Base-by-base conservation (phyloP, 1,284 basidiomycete species). In the Tilletia horrida region DNA sequence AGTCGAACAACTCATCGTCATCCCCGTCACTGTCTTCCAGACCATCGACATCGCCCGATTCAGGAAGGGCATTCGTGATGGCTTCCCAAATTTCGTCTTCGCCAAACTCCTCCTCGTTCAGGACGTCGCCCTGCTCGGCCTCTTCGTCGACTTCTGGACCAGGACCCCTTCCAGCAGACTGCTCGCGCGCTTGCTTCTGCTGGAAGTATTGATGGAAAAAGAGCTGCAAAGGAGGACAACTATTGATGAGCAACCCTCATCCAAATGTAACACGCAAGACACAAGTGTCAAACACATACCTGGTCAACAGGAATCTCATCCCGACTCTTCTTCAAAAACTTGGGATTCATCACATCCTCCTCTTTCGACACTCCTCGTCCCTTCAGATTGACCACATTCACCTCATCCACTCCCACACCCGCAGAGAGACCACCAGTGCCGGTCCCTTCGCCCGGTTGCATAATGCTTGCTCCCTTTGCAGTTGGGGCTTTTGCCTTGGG, bases 261-360 rank as follows among this genome's bases (percentile, higher is more conserved):
- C n/a, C n/a, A n/a, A n/a, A n/a, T n/a, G 88, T 70, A 85, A 64
- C 11, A 29, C 45, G 35, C n/a, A 47, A 29, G 7, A 50, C 47
- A 11, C 13, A 29, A 13, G 25, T 63, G 23, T 25, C 50, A 62
- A 27, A 63, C 71, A 81, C 85, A 18, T 59, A 91, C 88, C 85
- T 95, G 91, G 81, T 98, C 93, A 31, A 89, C 92, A 0, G 93
- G 91, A 7, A 97, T 87, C 66, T 93, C 87, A 69, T 88, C 86
- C 42, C 85, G 86, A 73, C 86, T 86, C 80, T 86, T 88, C 79
- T 85, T 88, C 88, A 90, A 88, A 83, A 95, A 96, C 64, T 82
- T 84, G 67, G 88, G 88, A 50, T 90, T 88, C 79, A 96, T 95
- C 67, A 95, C 88, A 69, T 88, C 84, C 42, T 73, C 82, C 48